These are phyloP conservation scores for Syncephalastrum monosporum DNA, from an alignment of 371 early-diverging fungal species.

Conservation along the genomic window DNA sequence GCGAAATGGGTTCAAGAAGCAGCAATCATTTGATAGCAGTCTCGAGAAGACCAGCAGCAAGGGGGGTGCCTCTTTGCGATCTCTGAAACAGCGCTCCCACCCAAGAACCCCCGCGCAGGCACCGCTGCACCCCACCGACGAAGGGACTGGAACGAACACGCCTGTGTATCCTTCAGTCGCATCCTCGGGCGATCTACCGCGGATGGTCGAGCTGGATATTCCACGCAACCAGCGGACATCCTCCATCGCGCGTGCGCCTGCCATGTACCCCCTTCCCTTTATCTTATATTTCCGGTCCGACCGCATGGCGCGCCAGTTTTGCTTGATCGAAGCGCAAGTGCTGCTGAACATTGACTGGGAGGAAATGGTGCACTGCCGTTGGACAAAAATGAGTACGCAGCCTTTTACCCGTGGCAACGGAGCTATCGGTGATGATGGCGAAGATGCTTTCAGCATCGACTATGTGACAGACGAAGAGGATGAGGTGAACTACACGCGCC, in stretches of 20 bases:
- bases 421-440: conserved; percentile 12
- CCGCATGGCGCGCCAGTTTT: conserved; percentile 59
- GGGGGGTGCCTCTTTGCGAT: too few relatives aligned
- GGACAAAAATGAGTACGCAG: conserved; percentile 49
- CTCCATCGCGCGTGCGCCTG: background rate
- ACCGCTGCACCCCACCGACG: background rate
- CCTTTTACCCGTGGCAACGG: background rate
- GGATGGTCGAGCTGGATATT: conserved; percentile 13
- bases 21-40: too few relatives aligned
- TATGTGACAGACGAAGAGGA: conserved; percentile 8
- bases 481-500: conserved; percentile 16
- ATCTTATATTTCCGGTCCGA: conserved; percentile 56
- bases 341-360: conserved; percentile 60
- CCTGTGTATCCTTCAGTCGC: too few relatives aligned
- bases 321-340: conserved; percentile 57
- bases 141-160: too few relatives aligned
- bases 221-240: conserved; percentile 7
- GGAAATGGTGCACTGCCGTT: conserved; percentile 60
- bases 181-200: background rate
- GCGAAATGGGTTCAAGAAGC: background rate
- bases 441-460: conserved; percentile 6
- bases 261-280: conserved; percentile 23
- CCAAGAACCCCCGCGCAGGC: background rate
- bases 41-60: too few relatives aligned
- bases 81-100: background rate